Evolutionary conservation across 495 filamentous ascomycete genomes (phyloP).

Genomic region (Aspergillus carlsbadensis): DNA sequence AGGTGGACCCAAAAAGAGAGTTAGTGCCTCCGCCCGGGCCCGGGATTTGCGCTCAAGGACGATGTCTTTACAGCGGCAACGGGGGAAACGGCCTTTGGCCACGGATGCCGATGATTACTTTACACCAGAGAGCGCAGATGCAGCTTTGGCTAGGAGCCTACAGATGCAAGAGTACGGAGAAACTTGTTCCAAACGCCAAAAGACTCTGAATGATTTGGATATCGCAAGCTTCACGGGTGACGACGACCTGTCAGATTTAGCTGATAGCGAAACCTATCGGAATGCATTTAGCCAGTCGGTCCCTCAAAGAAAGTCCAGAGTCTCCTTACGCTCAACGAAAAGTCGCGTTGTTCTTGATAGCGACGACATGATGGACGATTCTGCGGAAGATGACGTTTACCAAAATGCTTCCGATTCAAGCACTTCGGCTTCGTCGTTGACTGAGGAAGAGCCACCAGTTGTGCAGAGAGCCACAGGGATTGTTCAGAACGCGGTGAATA

Average conservation of each 20-base stretch:
- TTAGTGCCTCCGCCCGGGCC: conserved; percentile 42
- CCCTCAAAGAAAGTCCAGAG: conserved; percentile 17
- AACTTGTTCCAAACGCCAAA: conserved; percentile 26
- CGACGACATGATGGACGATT: conserved; percentile 14
- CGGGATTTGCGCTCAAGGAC: conserved; percentile 40
- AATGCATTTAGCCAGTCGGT: conserved; percentile 12
- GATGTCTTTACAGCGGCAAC: conserved; percentile 29
- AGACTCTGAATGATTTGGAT: conserved; percentile 19
- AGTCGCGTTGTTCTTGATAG: conserved; percentile 1
- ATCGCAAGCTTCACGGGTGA: not conserved
- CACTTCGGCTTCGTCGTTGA: conserved; percentile 12
- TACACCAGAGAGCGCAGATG: conserved; percentile 46
- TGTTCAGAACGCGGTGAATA: not conserved
- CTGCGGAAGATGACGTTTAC: conserved; percentile 10
- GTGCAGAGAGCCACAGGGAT: conserved; percentile 1
- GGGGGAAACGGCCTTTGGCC: conserved; percentile 34
- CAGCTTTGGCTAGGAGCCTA: conserved; percentile 55
- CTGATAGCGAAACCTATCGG: conserved; percentile 18
- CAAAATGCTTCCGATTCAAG: conserved; percentile 6
- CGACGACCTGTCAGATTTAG: conserved; percentile 20
- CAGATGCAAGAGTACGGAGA: conserved; percentile 62
- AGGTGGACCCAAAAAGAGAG: conserved; percentile 27
- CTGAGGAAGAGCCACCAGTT: conserved; percentile 10
- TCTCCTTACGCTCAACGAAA: conserved; percentile 11
- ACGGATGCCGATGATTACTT: conserved; percentile 29